Conservation (phyloP, 495 filamentous ascomycete genomes). For the Lepraria neglecta region DNA sequence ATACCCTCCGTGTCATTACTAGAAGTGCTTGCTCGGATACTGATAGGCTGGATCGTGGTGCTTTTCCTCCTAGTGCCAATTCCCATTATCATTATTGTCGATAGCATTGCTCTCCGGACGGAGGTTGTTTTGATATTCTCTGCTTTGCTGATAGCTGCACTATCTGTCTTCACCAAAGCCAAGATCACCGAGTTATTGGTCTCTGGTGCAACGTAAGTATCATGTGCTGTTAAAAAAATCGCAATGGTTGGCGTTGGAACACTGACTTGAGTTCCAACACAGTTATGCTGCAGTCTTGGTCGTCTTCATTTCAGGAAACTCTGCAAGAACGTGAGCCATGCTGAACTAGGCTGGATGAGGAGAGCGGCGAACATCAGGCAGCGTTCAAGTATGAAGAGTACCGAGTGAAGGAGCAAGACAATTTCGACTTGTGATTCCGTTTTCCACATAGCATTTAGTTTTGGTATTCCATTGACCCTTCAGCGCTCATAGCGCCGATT, state of each 20-base stretch:
- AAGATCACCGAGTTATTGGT: slow-evolving; percentile 22
- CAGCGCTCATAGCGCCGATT: neutral
- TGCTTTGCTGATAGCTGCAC: slow-evolving; percentile 10
- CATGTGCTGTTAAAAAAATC: neutral
- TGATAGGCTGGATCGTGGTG: slow-evolving; percentile 29
- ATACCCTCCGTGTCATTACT: slow-evolving; percentile 30
- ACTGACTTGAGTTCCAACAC: neutral
- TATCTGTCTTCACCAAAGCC: slow-evolving; percentile 23
- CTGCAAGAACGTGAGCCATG: neutral
- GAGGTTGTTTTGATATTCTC: slow-evolving; percentile 30
- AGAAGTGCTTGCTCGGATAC: slow-evolving; percentile 21
- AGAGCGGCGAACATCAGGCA: too few relatives aligned
- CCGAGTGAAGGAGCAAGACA: neutral
- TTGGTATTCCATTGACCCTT: too few relatives aligned
- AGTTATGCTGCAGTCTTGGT: slow-evolving; percentile 28
- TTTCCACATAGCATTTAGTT: too few relatives aligned
- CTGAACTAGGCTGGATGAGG: neutral
- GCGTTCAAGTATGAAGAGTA: neutral
- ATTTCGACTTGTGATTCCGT: neutral
- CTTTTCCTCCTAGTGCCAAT: slow-evolving; percentile 33
- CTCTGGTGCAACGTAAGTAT: slow-evolving; percentile 25
- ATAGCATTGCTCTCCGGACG: slow-evolving; percentile 26
- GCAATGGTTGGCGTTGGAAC: neutral
- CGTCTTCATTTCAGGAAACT: slow-evolving; percentile 23
- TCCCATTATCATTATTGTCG: slow-evolving; percentile 28